phyloP scores from a whole-genome alignment of 108 stramenopile species.

The Halocafeteria seosinensis region DNA sequence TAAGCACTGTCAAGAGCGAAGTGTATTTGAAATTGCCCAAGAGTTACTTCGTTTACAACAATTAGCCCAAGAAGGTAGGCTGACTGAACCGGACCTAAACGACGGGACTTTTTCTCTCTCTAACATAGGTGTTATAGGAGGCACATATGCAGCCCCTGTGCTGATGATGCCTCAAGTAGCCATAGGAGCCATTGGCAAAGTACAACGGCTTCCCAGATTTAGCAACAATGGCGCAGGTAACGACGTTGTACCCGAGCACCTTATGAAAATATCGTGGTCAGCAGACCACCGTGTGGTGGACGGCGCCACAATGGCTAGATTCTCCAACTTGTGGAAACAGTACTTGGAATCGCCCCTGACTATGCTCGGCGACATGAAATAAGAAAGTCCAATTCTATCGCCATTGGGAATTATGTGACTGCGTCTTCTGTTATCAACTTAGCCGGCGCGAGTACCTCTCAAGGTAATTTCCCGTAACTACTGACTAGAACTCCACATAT shows the following conservation, averaged over 20 bases:
- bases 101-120: conserved; percentile 71
- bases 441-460: too few relatives aligned
- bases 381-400: too few relatives aligned
- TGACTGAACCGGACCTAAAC: conserved; percentile 51
- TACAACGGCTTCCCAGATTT: conserved; percentile 72
- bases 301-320: conserved; percentile 68
- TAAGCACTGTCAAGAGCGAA: conserved; percentile 45
- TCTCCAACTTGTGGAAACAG: conserved; percentile 33
- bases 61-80: conserved; percentile 19
- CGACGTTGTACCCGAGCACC: conserved; percentile 45
- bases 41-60: conserved; percentile 58
- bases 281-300: conserved; percentile 93
- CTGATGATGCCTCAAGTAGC: conserved; percentile 72
- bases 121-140: conserved; percentile 94
- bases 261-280: conserved; percentile 82
- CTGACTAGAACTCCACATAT: too few relatives aligned
- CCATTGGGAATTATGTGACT: too few relatives aligned
- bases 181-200: conserved; percentile 83
- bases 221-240: conserved; percentile 10
- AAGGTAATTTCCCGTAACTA: too few relatives aligned
- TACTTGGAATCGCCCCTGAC: conserved; percentile 33
- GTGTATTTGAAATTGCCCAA: conserved; percentile 57
- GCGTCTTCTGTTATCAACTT: too few relatives aligned
- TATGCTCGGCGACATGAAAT: conserved; percentile 24
- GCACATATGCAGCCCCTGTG: conserved; percentile 76